Conservation (phyloP, 495 filamentous ascomycete genomes). For the Viridothelium virens region DNA sequence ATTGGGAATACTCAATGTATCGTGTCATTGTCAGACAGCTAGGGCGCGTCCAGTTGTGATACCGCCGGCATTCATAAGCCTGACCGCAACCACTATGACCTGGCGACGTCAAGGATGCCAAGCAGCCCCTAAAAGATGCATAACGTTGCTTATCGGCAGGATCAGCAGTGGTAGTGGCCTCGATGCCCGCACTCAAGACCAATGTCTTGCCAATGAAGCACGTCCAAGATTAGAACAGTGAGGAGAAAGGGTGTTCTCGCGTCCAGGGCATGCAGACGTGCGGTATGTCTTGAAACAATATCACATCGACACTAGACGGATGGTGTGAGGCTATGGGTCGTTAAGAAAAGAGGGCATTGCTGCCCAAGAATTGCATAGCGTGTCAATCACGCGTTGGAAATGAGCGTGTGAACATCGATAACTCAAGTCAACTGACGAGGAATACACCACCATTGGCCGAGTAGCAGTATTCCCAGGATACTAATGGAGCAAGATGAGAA, state of each 20-base stretch:
- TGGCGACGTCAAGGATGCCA: constrained; percentile 9
- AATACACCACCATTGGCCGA: background rate
- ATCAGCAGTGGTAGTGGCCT: background rate
- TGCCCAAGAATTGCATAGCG: background rate
- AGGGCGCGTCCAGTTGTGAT: background rate
- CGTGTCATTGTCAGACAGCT: background rate
- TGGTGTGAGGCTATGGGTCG: background rate
- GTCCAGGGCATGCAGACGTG: background rate
- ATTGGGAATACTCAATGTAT: background rate
- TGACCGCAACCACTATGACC: background rate
- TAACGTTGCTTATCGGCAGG: constrained; percentile 1
- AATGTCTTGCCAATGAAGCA: constrained; percentile 2
- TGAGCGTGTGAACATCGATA: constrained; percentile 7
- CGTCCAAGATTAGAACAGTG: background rate
- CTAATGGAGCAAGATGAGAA: constrained; percentile 6
- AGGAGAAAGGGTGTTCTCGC: background rate
- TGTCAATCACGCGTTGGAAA: background rate
- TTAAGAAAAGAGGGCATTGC: background rate
- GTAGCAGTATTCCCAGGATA: background rate
- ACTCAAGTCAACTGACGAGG: background rate
- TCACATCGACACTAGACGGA: background rate
- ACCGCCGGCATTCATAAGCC: background rate
- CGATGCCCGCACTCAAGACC: background rate
- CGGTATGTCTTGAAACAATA: background rate
- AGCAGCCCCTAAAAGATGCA: constrained; percentile 9